Evolutionary conservation across 495 filamentous ascomycete genomes (phyloP), one percentile per base, ranked within the genome.

Genomic region (Penicillium flavigenum): DNA sequence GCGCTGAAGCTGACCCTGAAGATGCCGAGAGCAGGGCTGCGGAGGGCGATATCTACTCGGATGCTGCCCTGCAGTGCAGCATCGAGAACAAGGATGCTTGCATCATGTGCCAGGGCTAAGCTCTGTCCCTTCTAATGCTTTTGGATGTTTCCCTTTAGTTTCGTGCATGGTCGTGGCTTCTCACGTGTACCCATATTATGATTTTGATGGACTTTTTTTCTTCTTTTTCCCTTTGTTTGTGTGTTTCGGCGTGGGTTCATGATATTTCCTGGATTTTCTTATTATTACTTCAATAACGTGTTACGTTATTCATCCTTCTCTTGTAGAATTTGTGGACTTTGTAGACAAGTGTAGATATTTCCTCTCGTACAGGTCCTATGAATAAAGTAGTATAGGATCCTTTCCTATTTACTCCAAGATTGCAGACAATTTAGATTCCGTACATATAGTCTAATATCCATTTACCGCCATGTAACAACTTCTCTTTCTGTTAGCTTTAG

Each of bases 71-170:
- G 71, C 82, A 85, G 70, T 98, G 94, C 86, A 89, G 90, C 76
- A 96, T 96, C 67, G 89, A 96, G 75, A 93, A 96, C 80, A 88
- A 86, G 65, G 91, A 96, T 71, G 80, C 82, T 20, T 96, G 91
- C 72, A 61, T 92, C 0, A 96, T 96, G 91, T 96, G 91, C 84
- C 91, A 88, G 76, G 90, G 89, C 66, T 90, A 68, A 75, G 61
- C 17, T 41, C 43, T 51, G 5, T 48, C 46, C 46, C 56, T 55
- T 11, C 38, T 54, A 12, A 36, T 53, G 39, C 22, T 61, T 66
- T 58, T 59, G 43, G 32, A 47, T 57, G 52, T 42, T 58, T 50
- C 36, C 57, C 19, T 24, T 66, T 47, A 58, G 60, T 61, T 60
- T 63, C 26, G 57, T 53, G 64, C 47, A 65, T 68, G 39, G 43